Conservation (phyloP, 192 early-diverging fungal species). For the Podila epicladia region DNA sequence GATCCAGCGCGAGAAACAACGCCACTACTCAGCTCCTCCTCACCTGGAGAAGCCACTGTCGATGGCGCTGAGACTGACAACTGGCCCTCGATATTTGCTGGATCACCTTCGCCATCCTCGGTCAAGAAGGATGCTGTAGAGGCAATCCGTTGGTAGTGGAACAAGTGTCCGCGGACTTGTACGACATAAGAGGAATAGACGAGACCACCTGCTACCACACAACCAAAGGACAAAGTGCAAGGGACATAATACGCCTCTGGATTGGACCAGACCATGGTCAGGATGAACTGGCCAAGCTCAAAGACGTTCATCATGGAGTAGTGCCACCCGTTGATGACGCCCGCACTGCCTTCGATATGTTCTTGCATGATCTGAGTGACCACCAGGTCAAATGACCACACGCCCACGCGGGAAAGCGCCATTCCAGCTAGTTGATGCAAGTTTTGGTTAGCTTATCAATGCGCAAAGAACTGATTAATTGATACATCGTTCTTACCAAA, state of each 20-base stretch:
- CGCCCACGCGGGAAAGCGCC: constrained; percentile 44
- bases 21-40: too few species aligned
- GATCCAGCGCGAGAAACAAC: too few species aligned
- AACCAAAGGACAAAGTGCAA: constrained; percentile 34
- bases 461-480: background rate
- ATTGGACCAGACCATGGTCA: constrained; percentile 49
- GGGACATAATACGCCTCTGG: constrained; percentile 47
- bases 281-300: constrained; percentile 25
- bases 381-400: constrained; percentile 50
- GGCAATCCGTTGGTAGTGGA: constrained; percentile 49
- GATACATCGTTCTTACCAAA: constrained; percentile 24
- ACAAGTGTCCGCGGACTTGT: constrained; percentile 41
- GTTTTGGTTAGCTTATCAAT: background rate
- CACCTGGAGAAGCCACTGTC: background rate
- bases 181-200: constrained; percentile 34
- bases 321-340: constrained; percentile 46
- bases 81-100: background rate
- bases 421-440: constrained; percentile 24
- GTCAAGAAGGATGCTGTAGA: constrained; percentile 8
- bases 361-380: constrained; percentile 51
- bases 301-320: constrained; percentile 49
- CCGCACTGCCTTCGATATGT: constrained; percentile 21
- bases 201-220: constrained; percentile 27
- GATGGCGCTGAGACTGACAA: background rate
- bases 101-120: background rate